These are phyloP conservation scores for Capsella rubella DNA, from an alignment of 441 rosid genomes.

Conservation along the genomic window DNA sequence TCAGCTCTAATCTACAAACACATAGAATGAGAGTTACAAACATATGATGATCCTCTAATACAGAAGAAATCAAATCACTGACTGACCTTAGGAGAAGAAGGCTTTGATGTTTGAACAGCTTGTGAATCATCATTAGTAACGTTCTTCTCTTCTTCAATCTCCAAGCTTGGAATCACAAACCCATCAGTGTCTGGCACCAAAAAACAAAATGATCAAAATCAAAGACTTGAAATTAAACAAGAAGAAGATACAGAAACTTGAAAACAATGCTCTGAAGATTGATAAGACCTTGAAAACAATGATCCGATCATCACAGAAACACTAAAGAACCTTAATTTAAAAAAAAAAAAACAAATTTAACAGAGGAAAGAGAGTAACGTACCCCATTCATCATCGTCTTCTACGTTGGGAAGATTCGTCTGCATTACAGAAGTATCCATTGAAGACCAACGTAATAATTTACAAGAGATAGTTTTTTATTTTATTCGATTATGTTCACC, in stretches of 20 bases:
- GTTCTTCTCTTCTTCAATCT: constrained; percentile 50
- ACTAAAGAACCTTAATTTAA: constrained; percentile 1
- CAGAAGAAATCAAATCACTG: constrained; percentile 21
- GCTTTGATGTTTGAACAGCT: constrained; percentile 50
- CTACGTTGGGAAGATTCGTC: constrained; percentile 53
- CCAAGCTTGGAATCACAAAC: constrained; percentile 96
- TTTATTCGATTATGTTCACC: constrained; percentile 1
- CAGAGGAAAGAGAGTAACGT: constrained; percentile 9
- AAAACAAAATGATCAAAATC: not conserved
- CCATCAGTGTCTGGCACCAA: constrained; percentile 78
- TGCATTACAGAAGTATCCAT: constrained; percentile 73
- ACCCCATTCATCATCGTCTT: constrained; percentile 94
- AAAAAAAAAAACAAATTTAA: not conserved
- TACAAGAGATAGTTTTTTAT: not conserved
- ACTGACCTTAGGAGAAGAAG: constrained; percentile 72
- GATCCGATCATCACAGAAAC: constrained; percentile 3
- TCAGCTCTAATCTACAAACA: constrained; percentile 57
- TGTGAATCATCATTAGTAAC: constrained; percentile 49
- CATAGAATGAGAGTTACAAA: not conserved
- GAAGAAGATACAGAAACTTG: constrained; percentile 29
- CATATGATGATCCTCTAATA: not conserved
- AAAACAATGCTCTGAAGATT: not conserved
- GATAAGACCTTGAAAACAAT: not conserved
- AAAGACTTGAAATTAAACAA: constrained; percentile 8
- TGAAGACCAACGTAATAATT: constrained; percentile 44